These are phyloP conservation scores for Leishmania braziliensis DNA, from an alignment of 208 protist species.

Conservation along the genomic window DNA sequence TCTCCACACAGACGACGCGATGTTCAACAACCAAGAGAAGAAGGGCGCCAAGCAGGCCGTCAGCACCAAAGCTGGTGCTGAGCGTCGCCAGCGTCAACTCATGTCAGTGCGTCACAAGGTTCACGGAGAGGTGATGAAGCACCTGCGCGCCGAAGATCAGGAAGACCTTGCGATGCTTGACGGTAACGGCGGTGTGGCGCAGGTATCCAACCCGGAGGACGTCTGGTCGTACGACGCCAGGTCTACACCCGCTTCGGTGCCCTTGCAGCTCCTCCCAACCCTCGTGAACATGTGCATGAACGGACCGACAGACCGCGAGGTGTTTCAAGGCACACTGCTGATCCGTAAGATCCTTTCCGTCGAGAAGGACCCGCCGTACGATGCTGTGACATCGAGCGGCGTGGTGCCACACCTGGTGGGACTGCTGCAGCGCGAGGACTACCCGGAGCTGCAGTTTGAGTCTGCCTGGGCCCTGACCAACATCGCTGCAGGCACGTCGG, in stretches of 20 bases:
- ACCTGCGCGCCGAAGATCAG: conserved; percentile 49
- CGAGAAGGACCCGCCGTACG: conserved; percentile 96
- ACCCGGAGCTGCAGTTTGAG: conserved; percentile 97
- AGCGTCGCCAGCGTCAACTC: conserved; percentile 73
- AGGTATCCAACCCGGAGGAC: conserved; percentile 30
- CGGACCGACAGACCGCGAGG: conserved; percentile 42
- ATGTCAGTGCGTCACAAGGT: conserved; percentile 65
- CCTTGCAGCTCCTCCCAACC: conserved; percentile 66
- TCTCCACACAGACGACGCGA: conserved; percentile 1
- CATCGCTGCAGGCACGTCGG: conserved; percentile 96
- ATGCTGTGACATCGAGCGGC: conserved; percentile 93
- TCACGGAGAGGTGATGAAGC: conserved; percentile 68
- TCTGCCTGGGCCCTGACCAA: conserved; percentile 99
- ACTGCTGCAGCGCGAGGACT: conserved; percentile 85
- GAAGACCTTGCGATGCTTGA: conserved; percentile 6
- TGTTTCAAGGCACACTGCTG: conserved; percentile 81
- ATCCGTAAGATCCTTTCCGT: conserved; percentile 92
- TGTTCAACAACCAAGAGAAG: conserved; percentile 39
- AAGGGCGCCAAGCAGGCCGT: conserved; percentile 65
- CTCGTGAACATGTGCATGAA: conserved; percentile 68
- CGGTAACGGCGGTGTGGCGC: neutral
- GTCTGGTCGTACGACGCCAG: conserved; percentile 58
- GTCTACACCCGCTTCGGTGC: conserved; percentile 56
- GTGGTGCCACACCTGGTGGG: conserved; percentile 95
- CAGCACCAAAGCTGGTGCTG: conserved; percentile 56